Percentiles rank a stretch among this genome's conserved stretches.
Evolutionary conservation across 1,139 yeast genomes (phyloP).

Genomic region (Yamadazyma conglobata): DNA sequence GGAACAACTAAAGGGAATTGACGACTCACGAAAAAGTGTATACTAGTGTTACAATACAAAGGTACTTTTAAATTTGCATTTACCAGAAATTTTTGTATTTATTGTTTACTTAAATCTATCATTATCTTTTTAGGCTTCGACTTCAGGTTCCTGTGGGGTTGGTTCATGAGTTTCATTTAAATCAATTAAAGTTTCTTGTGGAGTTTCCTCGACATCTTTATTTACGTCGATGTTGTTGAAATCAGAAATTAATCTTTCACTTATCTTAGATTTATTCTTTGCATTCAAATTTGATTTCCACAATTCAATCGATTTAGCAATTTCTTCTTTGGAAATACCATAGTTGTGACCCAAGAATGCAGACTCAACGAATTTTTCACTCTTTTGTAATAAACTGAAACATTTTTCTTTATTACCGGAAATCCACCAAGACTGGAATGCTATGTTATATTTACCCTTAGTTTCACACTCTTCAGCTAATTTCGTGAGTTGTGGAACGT

Average conservation of each 20-base stretch:
- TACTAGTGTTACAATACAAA: slow-evolving; percentile 6
- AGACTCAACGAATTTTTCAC: slow-evolving; percentile 81
- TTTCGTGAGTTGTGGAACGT: slow-evolving; percentile 53
- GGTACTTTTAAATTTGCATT: not conserved
- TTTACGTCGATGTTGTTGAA: slow-evolving; percentile 1
- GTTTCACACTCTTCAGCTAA: slow-evolving; percentile 64
- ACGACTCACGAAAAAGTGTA: no score
- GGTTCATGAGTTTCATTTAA: slow-evolving; percentile 13
- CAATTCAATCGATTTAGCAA: slow-evolving; percentile 45
- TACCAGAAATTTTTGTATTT: no score
- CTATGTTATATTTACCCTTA: slow-evolving; percentile 80
- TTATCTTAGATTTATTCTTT: slow-evolving; percentile 54
- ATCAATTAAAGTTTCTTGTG: slow-evolving; percentile 27
- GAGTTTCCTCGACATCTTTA: slow-evolving; percentile 2
- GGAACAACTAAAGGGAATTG: no score
- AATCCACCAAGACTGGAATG: slow-evolving; percentile 90
- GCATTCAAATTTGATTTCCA: slow-evolving; percentile 64
- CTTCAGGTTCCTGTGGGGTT: slow-evolving; percentile 1
- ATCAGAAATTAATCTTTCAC: slow-evolving; percentile 52
- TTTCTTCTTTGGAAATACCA: slow-evolving; percentile 41
- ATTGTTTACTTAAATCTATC: no score
- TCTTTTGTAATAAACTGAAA: slow-evolving; percentile 60
- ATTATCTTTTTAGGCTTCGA: slow-evolving; percentile 8
- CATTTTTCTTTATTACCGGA: slow-evolving; percentile 69
- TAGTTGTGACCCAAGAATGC: slow-evolving; percentile 77